Evolutionary conservation across 2,329 filamentous ascomycete species (phyloP).

Genomic region (Fusarium oligoseptatum): DNA sequence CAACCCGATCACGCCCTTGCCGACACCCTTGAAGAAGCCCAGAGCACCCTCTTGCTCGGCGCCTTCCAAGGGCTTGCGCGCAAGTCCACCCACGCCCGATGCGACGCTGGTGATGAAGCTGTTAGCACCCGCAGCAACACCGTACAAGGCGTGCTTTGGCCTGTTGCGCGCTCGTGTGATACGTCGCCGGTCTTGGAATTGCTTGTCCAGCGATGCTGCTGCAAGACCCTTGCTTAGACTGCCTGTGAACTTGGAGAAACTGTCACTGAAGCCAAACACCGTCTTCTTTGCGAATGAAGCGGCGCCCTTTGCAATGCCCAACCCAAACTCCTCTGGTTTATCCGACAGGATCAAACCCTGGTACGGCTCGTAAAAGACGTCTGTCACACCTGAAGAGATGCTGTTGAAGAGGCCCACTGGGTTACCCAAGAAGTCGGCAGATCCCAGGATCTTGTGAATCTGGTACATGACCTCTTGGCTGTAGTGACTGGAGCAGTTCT

Average conservation of each 20-base stretch:
- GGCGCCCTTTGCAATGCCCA: constrained; percentile 96
- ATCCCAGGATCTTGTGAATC: constrained; percentile 96
- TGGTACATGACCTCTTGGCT: constrained; percentile 96
- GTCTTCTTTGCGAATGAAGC: constrained; percentile 99
- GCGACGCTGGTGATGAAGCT: constrained; percentile 93
- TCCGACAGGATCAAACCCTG: constrained; percentile 98
- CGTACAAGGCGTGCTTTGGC: constrained; percentile 96
- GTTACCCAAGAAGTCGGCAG: constrained; percentile 97
- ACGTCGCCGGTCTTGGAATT: constrained; percentile 95
- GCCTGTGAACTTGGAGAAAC: constrained; percentile 97
- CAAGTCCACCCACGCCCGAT: constrained; percentile 92
- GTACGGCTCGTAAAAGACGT: constrained; percentile 99
- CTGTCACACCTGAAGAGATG: constrained; percentile 94
- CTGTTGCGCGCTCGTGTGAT: constrained; percentile 94
- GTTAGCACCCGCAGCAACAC: constrained; percentile 94
- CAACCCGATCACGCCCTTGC: constrained; percentile 93
- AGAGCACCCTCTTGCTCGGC: constrained; percentile 94
- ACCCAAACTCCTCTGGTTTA: constrained; percentile 91
- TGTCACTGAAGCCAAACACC: constrained; percentile 96
- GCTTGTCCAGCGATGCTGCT: constrained; percentile 95
- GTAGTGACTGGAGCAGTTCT: constrained; percentile 93
- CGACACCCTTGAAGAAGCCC: constrained; percentile 97
- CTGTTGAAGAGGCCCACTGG: constrained; percentile 98
- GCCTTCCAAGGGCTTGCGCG: constrained; percentile 92
- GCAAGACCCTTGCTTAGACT: constrained; percentile 97